Conservation (phyloP, 1,284 basidiomycete species). For the Trametes pubescens region DNA sequence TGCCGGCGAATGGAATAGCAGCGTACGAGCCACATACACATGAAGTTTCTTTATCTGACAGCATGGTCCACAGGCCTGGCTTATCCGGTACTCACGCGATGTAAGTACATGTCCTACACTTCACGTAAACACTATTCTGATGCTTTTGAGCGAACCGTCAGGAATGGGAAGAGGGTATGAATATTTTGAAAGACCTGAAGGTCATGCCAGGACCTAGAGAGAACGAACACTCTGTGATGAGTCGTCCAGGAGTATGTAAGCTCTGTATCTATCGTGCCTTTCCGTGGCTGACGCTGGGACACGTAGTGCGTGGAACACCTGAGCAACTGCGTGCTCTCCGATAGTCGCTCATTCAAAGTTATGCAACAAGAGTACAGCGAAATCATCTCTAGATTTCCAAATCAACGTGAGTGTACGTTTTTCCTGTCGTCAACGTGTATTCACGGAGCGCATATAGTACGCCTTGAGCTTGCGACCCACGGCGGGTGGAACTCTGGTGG, state of each 20-base stretch:
- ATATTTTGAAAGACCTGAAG: background rate
- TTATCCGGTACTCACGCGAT: background rate
- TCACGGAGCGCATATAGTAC: background rate
- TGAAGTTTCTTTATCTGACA: background rate
- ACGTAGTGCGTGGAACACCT: background rate
- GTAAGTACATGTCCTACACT: background rate
- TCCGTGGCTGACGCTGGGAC: background rate
- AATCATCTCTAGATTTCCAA: background rate
- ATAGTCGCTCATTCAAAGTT: background rate
- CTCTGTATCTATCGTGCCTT: background rate
- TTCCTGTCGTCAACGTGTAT: background rate
- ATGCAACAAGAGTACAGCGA: background rate
- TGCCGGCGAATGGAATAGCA: slow-evolving; percentile 3
- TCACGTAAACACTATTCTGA: background rate
- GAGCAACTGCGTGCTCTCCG: background rate
- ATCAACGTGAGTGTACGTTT: background rate
- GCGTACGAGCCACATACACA: background rate
- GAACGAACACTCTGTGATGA: background rate
- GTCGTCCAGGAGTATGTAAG: background rate
- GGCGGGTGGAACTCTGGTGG: background rate
- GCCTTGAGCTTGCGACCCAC: background rate
- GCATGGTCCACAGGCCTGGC: background rate
- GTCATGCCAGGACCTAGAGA: background rate
- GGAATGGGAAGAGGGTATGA: background rate
- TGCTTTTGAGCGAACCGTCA: background rate